Evolutionary conservation across 2,329 filamentous ascomycete species (phyloP).

Genomic region (Sarocladiaceae sp.): DNA sequence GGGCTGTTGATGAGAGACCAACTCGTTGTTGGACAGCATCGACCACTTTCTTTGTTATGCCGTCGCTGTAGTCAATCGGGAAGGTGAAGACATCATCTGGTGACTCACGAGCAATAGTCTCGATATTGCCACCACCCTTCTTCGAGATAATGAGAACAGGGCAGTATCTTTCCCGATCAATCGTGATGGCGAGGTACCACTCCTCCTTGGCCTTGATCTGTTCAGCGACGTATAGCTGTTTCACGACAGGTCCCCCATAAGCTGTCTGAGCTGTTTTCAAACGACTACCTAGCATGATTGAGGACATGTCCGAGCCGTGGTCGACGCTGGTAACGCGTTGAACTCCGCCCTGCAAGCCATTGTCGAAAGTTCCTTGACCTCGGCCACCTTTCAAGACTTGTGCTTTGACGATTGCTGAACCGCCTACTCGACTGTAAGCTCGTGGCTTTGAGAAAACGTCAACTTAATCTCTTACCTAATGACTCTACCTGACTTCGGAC

Average conservation of each 20-base stretch:
- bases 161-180: conserved; percentile 36
- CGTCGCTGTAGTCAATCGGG: conserved; percentile 20
- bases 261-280: conserved; percentile 5
- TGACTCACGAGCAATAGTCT: conserved; percentile 13
- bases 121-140: conserved; percentile 16
- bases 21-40: conserved; percentile 13
- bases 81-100: conserved; percentile 15
- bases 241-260: conserved; percentile 15
- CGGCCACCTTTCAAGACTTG: conserved; percentile 19
- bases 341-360: conserved; percentile 11
- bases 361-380: conserved; percentile 11
- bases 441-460: neutral
- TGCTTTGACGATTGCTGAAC: conserved; percentile 21
- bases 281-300: conserved; percentile 15
- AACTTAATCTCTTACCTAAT: conserved; percentile 17
- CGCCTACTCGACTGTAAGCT: conserved; percentile 13
- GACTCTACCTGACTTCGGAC: conserved; percentile 16
- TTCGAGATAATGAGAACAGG: conserved; percentile 32
- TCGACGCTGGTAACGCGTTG: conserved; percentile 13
- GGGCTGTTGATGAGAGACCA: neutral
- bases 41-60: conserved; percentile 22
- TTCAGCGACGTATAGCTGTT: conserved; percentile 33
- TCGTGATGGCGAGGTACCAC: conserved; percentile 37
- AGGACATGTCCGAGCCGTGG: conserved; percentile 16
- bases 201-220: conserved; percentile 19